Evolutionary conservation across 1,284 basidiomycete genomes (phyloP), one percentile per base, ranked within the genome.

Genomic region (Psilocybe mexicana): DNA sequence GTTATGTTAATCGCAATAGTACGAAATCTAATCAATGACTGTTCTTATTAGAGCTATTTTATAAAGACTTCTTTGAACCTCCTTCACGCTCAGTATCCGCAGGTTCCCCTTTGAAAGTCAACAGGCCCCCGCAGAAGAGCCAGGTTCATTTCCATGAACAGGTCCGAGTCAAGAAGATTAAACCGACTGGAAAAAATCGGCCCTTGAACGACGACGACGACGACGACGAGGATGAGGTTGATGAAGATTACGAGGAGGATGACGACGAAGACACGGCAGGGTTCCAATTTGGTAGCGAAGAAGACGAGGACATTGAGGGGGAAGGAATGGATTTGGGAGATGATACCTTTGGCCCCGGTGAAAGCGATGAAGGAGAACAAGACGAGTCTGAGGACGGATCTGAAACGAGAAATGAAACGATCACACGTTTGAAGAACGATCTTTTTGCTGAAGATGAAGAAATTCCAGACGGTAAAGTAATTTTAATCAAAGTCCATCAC

Each of bases 81-180:
- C 85, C 86, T 10, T 82, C 85, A 6, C 54, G 55, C 18, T 55
- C 47, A 36, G 26, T 47, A 4, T 12, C 51, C 24, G 43, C 43
- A 12, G 42, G 48, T 23, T 42, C 52, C 14, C 57, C 60, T 14
- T 56, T 35, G 1, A 57, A 58, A 36, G 6, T 36, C 11, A 62
- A 65, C 23, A 56, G 49, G 24, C 5, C 25, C 3, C 48, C 28
- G 26, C 43, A 10, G 8, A 63, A 47, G 38, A 46, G 45, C 24
- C 56, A 64, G 59, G 92, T 95, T 6, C 86, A 89, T 26, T 95
- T 95, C 70, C 82, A 88, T 69, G 90, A 93, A 23, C 80, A 88
- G 67, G 93, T 95, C 30, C 79, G 86, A 52, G 88, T 94, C 40
- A 92, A 87, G 72, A 88, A 83, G 43, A 90, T 93, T 66, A 86